These are phyloP conservation scores for Cichorium intybus DNA, from an alignment of 140 eudicot genomes.

Conservation along the genomic window DNA sequence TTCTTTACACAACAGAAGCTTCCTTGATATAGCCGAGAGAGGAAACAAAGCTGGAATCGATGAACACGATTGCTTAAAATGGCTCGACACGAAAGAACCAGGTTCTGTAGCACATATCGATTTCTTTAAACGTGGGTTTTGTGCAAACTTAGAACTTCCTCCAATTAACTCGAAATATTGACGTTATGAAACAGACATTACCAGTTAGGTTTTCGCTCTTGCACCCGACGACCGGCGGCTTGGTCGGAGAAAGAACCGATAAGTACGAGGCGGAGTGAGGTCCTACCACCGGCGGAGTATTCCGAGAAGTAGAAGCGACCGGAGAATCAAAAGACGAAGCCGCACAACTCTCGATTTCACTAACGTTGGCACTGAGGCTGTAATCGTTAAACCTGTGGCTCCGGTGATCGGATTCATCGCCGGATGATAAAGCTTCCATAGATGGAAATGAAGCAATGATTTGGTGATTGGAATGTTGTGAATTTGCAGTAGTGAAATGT, in stretches of 20 bases:
- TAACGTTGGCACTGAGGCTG: no score
- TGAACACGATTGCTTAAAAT: slow-evolving; percentile 35
- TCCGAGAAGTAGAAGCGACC: slow-evolving; percentile 37
- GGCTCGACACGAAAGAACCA: slow-evolving; percentile 43
- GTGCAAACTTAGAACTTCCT: slow-evolving; percentile 16
- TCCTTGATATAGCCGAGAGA: slow-evolving; percentile 47
- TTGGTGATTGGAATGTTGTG: no score
- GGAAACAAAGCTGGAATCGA: slow-evolving; percentile 48
- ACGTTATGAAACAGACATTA: slow-evolving; percentile 31
- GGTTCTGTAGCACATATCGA: slow-evolving; percentile 36
- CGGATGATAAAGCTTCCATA: no score
- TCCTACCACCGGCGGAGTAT: no score
- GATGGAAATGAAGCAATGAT: no score
- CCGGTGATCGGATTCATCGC: no score
- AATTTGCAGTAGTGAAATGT: no score
- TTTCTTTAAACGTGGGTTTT: not conserved
- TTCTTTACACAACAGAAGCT: slow-evolving; percentile 37
- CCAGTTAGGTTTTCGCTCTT: slow-evolving; percentile 20
- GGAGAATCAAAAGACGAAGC: slow-evolving; percentile 41
- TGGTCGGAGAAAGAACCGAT: slow-evolving; percentile 33
- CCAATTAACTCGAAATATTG: slow-evolving; percentile 5
- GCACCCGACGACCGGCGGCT: slow-evolving; percentile 44
- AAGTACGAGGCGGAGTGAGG: no score
- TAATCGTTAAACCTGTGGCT: no score
- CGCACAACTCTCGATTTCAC: slow-evolving; percentile 44